Evolutionary conservation across 805 yeast genomes (phyloP), one percentile per base, ranked within the genome.

Genomic region (Wickerhamomyces xylosicus): DNA sequence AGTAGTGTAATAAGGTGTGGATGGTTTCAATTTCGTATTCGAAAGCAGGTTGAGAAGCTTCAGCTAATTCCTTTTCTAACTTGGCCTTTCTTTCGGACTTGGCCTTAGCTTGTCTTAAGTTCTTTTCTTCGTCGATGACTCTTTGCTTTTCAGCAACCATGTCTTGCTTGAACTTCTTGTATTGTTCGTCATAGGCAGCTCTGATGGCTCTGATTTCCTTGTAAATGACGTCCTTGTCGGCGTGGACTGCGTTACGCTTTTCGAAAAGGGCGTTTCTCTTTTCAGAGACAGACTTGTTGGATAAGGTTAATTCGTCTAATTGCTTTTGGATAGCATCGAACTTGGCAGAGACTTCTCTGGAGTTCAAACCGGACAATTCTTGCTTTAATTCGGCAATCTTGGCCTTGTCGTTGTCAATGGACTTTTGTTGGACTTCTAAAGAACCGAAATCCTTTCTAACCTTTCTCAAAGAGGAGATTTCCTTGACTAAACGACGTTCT

Each of bases 401-500:
- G 37, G 68, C 69, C 66, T 79, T 83, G 61, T 85, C 92, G 36
- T 67, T 69, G 54, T 86, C 95, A 56, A 90, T 79, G 34, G 80
- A 74, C 50, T 74, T 74, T 67, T 86, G 96, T 52, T 74, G 74
- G 52, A 75, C 74, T 56, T 79, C 87, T 50, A 89, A 68, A 36
- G 73, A 69, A 37, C 76, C 75, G 57, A 85, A 84, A 59, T 81
- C 89, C 61, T 81, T 82, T 56, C 79, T 77, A 57, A 83, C 65
- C 64, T 85, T 86, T 63, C 90, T 79, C 60, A 92, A 74, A 35
- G 79, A 62, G 38, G 86, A 72, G 71, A 86, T 83, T 65, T 90
- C 97, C 65, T 84, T 84, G 49, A 92, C 77, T 47, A 71, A 63
- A 56, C 78, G 72, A 67, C 85, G 81, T 72, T 92, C 99, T 47